Evolutionary conservation across 192 early-diverging fungal genomes (phyloP).

Genomic region (Backusella tuberculispora): DNA sequence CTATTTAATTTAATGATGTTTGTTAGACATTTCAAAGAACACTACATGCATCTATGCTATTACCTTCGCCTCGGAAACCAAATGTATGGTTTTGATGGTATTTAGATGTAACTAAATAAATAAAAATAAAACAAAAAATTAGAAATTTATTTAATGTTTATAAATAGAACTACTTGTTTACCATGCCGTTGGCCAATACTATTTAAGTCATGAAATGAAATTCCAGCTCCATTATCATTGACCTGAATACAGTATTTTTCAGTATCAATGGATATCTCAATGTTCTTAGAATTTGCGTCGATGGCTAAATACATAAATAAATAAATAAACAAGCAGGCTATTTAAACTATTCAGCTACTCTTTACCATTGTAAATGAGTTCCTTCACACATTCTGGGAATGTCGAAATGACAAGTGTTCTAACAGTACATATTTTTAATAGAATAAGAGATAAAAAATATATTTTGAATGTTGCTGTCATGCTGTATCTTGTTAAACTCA

Average conservation of each 20-base stretch:
- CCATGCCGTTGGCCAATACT: conserved; percentile 53
- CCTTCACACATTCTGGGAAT: conserved; percentile 58
- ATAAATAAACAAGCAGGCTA: not conserved
- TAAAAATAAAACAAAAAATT: not conserved
- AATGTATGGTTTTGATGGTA: conserved; percentile 49
- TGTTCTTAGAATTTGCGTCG: conserved; percentile 57
- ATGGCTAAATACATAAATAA: conserved; percentile 41
- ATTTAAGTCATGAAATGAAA: conserved; percentile 46
- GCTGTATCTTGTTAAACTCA: not conserved
- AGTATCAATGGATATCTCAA: conserved; percentile 53
- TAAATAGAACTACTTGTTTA: conserved; percentile 16
- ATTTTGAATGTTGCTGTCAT: not conserved
- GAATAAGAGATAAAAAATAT: not conserved
- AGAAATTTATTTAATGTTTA: no score
- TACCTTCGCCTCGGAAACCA: conserved; percentile 79
- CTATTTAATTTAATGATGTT: conserved; percentile 39
- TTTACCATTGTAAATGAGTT: conserved; percentile 67
- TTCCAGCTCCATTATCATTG: conserved; percentile 67
- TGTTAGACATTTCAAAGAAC: not conserved
- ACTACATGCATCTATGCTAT: not conserved
- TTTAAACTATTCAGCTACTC: not conserved
- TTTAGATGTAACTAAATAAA: conserved; percentile 63
- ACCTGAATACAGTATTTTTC: conserved; percentile 55
- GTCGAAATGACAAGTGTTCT: conserved; percentile 24
- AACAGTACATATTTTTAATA: not conserved